phyloP scores from a whole-genome alignment of 2,329 filamentous ascomycete genomes.

The Allantophomopsis cytisporea region DNA sequence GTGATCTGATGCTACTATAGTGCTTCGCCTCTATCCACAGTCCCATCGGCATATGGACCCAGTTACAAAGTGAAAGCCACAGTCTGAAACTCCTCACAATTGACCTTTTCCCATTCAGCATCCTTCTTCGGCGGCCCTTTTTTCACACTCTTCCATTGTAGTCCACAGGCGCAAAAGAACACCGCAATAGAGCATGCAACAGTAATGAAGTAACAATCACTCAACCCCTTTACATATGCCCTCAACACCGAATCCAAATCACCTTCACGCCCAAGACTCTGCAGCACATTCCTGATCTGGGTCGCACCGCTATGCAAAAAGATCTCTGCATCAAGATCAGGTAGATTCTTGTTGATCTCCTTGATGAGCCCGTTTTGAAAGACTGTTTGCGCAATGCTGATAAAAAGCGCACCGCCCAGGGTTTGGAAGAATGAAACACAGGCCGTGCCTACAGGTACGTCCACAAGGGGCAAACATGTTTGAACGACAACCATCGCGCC shows the following conservation, averaged over 20 bases:
- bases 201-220: constrained; percentile 5
- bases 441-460: constrained; percentile 11
- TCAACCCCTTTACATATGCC: constrained; percentile 8
- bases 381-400: constrained; percentile 8
- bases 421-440: constrained; percentile 9
- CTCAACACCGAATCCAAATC: constrained; percentile 3
- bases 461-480: constrained; percentile 8
- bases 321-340: constrained; percentile 2
- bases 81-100: too few species aligned
- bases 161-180: too few species aligned
- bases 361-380: constrained; percentile 9
- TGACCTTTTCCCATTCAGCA: too few species aligned
- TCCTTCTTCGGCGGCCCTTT: too few species aligned
- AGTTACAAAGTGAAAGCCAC: too few species aligned
- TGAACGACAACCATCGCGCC: constrained; percentile 11
- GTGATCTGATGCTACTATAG: too few species aligned
- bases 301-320: constrained; percentile 5
- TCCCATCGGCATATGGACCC: too few species aligned
- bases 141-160: too few species aligned
- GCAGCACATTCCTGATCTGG: constrained; percentile 1
- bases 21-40: too few species aligned
- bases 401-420: constrained; percentile 8
- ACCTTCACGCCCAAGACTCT: constrained; percentile 1
- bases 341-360: constrained; percentile 2
- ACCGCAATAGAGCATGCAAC: not conserved